Percentiles rank a stretch among this genome's conserved stretches.
Conservation (phyloP, 305 asterid genomes). For the Fraxinus albicans region DNA sequence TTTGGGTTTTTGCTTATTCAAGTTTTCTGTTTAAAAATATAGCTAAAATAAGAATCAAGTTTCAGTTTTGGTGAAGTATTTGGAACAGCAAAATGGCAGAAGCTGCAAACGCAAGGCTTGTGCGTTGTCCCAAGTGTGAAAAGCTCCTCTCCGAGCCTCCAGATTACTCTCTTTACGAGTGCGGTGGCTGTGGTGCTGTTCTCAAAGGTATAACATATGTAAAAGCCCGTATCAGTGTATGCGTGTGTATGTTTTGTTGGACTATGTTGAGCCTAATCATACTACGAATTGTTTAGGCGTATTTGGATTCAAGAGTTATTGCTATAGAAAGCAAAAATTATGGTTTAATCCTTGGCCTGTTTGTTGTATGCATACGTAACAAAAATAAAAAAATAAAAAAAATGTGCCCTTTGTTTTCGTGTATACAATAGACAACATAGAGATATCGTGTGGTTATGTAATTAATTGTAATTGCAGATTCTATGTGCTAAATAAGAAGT, state of each 20-base stretch:
- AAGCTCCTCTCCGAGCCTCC: slow-evolving; percentile 78
- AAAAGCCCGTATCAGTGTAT: background rate
- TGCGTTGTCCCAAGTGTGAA: slow-evolving; percentile 93
- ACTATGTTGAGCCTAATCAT: background rate
- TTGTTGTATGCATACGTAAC: slow-evolving; percentile 6
- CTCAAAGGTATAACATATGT: slow-evolving; percentile 55
- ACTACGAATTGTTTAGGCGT: background rate
- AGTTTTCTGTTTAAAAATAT: background rate
- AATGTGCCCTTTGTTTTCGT: background rate
- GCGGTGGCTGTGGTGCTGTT: slow-evolving; percentile 90
- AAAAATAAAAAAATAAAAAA: background rate
- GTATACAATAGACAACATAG: background rate
- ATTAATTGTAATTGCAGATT: background rate
- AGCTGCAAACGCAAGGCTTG: slow-evolving; percentile 61
- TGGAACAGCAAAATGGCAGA: slow-evolving; percentile 46
- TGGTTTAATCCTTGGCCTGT: background rate
- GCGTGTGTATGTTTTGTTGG: slow-evolving; percentile 9
- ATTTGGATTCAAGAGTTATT: background rate
- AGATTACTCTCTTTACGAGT: slow-evolving; percentile 73
- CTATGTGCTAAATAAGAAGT: background rate
- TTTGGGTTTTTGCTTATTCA: slow-evolving; percentile 8
- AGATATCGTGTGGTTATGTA: slow-evolving; percentile 2
- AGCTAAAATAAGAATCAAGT: background rate
- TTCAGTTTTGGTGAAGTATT: slow-evolving; percentile 20
- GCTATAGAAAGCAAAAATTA: background rate